Evolutionary conservation across 352 stramenopile genomes (phyloP).

Genomic region (Globisporangium spinosum): DNA sequence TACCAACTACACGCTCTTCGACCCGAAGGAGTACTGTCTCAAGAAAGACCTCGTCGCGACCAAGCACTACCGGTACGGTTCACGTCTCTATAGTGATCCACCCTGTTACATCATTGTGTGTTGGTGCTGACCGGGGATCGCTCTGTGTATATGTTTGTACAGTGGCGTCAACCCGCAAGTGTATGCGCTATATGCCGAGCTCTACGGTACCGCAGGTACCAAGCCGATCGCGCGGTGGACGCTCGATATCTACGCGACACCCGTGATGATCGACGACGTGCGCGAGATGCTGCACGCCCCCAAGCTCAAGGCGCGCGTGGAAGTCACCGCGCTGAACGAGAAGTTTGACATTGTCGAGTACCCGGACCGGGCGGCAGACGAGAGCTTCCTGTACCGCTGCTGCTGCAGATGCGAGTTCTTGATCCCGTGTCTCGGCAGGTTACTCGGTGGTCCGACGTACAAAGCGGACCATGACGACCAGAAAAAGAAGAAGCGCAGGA

Average conservation of each 20-base stretch:
- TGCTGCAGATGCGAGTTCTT: constrained; percentile 75
- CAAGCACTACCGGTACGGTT: constrained; percentile 58
- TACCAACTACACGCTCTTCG: constrained; percentile 72
- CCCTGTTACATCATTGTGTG: not conserved
- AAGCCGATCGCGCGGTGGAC: constrained; percentile 72
- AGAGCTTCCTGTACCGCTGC: constrained; percentile 62
- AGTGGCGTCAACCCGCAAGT: constrained; percentile 75
- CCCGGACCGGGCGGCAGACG: constrained; percentile 21
- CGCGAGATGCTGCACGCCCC: constrained; percentile 65
- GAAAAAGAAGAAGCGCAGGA: constrained; percentile 20
- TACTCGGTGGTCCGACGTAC: constrained; percentile 73
- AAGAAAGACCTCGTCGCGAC: constrained; percentile 55
- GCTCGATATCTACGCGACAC: constrained; percentile 74
- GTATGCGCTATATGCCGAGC: constrained; percentile 68
- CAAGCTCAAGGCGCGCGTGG: constrained; percentile 55
- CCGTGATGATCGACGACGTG: constrained; percentile 75
- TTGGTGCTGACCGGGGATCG: not conserved
- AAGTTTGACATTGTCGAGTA: constrained; percentile 36
- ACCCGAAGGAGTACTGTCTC: constrained; percentile 62
- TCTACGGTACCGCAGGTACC: constrained; percentile 64
- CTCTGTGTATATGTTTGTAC: not conserved
- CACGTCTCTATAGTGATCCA: not conserved
- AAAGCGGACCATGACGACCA: constrained; percentile 30
- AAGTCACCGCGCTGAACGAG: constrained; percentile 64
- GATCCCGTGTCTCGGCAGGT: constrained; percentile 59